Evolutionary conservation across 1,139 yeast genomes (phyloP), one percentile per base, ranked within the genome.

Genomic region (Yamadazyma buinensis): DNA sequence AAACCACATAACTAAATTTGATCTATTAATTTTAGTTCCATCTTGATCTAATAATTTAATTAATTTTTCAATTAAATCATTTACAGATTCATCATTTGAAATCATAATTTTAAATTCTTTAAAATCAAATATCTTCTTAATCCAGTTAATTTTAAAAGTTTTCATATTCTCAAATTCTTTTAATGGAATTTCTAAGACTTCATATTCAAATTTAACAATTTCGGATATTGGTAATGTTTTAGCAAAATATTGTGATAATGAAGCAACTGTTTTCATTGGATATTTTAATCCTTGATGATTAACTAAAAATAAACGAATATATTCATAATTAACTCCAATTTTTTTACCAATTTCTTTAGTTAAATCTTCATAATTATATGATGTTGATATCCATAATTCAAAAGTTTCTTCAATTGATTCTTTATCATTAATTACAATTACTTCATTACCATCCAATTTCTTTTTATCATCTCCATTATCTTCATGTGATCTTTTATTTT

Each of bases 121-220:
- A 46, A 72, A 84, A 46, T 80, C 82, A 37, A 80, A 67, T 29
- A 82, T 72, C 34, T 71, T 71, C 2, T 74, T 72, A 20, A 83
- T 58, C 88, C 90, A 84, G 40, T 67, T 68, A 19, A 84, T 65
- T 39, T 72, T 76, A 26, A 90, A 61, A 7, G 77, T 59, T 41
- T 77, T 76, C 77, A 87, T 75, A 44, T 75, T 78, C 56, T 94
- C 98, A 48, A 83, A 74, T 42, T 88, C 95, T 25, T 66, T 72
- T 40, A 92, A 63, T 6, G 90, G 78, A 32, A 88, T 80, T 28
- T 78, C 82, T 48, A 94, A 69, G 1, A 84, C 61, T 50, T 90
- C 96, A 54, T 84, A 92, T 46, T 80, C 85, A 47, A 82, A 72
- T 9, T 72, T 65, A 55, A 60, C 61, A 34, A 55, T 60, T 38